Conservation (phyloP, 208 protist genomes). For the Leishmania martiniquensis region DNA sequence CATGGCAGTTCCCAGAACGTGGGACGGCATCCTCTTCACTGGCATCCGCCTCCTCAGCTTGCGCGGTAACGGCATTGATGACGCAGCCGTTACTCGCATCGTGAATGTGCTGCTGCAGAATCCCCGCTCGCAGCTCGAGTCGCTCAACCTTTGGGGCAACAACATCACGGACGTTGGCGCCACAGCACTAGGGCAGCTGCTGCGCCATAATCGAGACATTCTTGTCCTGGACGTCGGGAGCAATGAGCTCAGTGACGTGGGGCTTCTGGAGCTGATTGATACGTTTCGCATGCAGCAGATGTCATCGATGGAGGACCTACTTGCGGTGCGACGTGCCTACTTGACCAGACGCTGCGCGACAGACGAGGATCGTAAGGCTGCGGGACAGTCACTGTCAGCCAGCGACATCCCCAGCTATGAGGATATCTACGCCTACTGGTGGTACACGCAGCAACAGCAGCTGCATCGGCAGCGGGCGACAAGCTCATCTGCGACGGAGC, state of each 20-base stretch:
- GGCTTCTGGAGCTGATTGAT: slow-evolving; percentile 64
- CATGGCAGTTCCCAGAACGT: slow-evolving; percentile 63
- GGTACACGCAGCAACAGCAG: slow-evolving; percentile 32
- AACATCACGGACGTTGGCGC: slow-evolving; percentile 77
- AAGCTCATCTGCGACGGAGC: neutral
- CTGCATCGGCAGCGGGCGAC: slow-evolving; percentile 8
- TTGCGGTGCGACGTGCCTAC: slow-evolving; percentile 45
- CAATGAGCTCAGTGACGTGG: slow-evolving; percentile 80
- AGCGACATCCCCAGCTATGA: slow-evolving; percentile 69
- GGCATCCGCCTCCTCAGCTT: slow-evolving; percentile 77
- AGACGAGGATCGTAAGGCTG: slow-evolving; percentile 52
- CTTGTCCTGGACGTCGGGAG: slow-evolving; percentile 81
- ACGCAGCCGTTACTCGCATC: slow-evolving; percentile 49
- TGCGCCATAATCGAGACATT: slow-evolving; percentile 61
- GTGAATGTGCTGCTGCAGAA: slow-evolving; percentile 51
- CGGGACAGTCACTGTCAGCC: slow-evolving; percentile 23
- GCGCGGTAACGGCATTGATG: slow-evolving; percentile 83
- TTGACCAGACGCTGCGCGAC: slow-evolving; percentile 57
- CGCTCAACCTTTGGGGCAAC: slow-evolving; percentile 91
- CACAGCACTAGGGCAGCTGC: slow-evolving; percentile 49
- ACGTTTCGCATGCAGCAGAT: slow-evolving; percentile 77
- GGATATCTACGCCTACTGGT: slow-evolving; percentile 76
- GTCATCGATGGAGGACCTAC: slow-evolving; percentile 46
- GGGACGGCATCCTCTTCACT: slow-evolving; percentile 78
- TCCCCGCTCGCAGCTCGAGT: slow-evolving; percentile 68